Percentiles rank a stretch among this genome's conserved stretches.
These are phyloP conservation scores for Diplogelasinospora grovesii DNA, from an alignment of 495 filamentous ascomycete genomes.

Conservation along the genomic window DNA sequence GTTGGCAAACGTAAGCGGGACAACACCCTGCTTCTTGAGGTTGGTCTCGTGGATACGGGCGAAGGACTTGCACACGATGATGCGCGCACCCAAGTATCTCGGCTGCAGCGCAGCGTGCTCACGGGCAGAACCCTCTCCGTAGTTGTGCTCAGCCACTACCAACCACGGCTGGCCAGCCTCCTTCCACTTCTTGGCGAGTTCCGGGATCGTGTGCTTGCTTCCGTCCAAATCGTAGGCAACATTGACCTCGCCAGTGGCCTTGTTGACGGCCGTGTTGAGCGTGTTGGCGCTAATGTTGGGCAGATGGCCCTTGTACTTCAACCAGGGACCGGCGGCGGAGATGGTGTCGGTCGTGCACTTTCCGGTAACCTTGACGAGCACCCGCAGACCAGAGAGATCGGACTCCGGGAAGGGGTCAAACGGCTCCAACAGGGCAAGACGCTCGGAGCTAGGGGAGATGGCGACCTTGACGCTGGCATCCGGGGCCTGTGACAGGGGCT, in stretches of 20 bases:
- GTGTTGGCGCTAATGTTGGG: slow-evolving; percentile 97
- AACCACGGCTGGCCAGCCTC: slow-evolving; percentile 67
- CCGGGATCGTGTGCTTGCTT: slow-evolving; percentile 62
- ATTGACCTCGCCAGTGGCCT: slow-evolving; percentile 86
- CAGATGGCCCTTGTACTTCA: slow-evolving; percentile 98
- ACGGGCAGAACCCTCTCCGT: slow-evolving; percentile 90
- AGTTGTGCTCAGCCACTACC: slow-evolving; percentile 95
- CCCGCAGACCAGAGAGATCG: slow-evolving; percentile 66
- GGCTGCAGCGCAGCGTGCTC: slow-evolving; percentile 98
- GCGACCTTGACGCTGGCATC: slow-evolving; percentile 58
- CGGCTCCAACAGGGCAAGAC: slow-evolving; percentile 84
- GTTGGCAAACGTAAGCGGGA: slow-evolving; percentile 82
- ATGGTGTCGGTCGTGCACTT: slow-evolving; percentile 99
- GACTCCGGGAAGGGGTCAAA: slow-evolving; percentile 75
- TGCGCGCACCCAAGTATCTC: slow-evolving; percentile 78
- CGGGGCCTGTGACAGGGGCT: slow-evolving; percentile 63
- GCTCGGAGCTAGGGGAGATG: slow-evolving; percentile 77
- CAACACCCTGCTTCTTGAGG: slow-evolving; percentile 97
- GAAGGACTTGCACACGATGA: slow-evolving; percentile 88
- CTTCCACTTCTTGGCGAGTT: slow-evolving; percentile 79
- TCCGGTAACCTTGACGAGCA: slow-evolving; percentile 91
- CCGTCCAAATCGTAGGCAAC: slow-evolving; percentile 79
- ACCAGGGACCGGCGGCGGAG: slow-evolving; percentile 92
- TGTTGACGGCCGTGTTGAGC: slow-evolving; percentile 88
- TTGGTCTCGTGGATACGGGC: slow-evolving; percentile 98